phyloP scores from a whole-genome alignment of 352 stramenopile species.

The Globisporangium echinulatum region DNA sequence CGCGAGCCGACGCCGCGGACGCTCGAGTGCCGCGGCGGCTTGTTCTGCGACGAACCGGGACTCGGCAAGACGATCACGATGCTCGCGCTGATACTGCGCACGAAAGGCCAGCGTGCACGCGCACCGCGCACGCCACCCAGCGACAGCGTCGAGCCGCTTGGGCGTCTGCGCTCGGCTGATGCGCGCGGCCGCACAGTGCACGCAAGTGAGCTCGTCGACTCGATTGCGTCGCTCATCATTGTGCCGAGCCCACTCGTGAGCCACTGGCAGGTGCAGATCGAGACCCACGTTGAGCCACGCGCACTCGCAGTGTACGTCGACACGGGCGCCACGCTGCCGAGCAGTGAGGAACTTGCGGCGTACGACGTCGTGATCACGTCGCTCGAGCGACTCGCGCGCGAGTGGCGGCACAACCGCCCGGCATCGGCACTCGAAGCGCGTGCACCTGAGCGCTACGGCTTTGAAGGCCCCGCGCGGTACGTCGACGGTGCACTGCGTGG shows the following conservation, averaged over 20 bases:
- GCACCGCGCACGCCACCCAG: conserved; percentile 16
- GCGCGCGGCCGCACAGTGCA: conserved; percentile 40
- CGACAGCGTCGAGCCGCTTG: conserved; percentile 4
- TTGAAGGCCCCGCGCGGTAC: conserved; percentile 44
- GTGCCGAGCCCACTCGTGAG: conserved; percentile 69
- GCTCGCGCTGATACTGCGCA: conserved; percentile 70
- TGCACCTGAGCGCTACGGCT: conserved; percentile 64
- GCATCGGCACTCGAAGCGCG: conserved; percentile 51
- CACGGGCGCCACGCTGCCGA: conserved; percentile 24
- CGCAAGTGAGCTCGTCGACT: conserved; percentile 34
- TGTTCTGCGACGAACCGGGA: conserved; percentile 81
- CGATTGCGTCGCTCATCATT: conserved; percentile 54
- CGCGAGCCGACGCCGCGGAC: conserved; percentile 6
- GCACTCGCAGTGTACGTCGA: conserved; percentile 47
- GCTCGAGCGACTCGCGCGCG: conserved; percentile 45
- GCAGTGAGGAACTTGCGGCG: conserved; percentile 31
- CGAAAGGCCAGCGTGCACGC: conserved; percentile 39
- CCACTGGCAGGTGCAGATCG: conserved; percentile 76
- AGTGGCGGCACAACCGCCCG: conserved; percentile 65
- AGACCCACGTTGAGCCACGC: conserved; percentile 31
- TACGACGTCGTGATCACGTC: conserved; percentile 77
- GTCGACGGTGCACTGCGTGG: conserved; percentile 49
- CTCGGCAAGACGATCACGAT: conserved; percentile 87
- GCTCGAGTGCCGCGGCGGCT: conserved; percentile 51
- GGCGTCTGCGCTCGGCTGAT: conserved; percentile 32